Evolutionary conservation across 2,329 filamentous ascomycete genomes (phyloP).

Genomic region (Leptographium wingfieldii): DNA sequence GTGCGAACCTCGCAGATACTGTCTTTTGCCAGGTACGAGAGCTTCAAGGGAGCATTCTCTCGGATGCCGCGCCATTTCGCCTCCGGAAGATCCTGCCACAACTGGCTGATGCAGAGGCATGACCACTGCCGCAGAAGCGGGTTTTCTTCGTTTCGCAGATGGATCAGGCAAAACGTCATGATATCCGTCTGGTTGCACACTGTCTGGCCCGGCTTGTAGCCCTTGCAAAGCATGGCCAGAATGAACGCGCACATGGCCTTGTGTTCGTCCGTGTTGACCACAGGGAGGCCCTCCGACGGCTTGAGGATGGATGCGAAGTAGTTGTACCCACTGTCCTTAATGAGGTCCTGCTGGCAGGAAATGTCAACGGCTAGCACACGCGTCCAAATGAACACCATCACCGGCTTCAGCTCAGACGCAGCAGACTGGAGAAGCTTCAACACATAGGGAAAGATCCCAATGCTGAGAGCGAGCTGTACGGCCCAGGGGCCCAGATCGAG

Average conservation of each 20-base stretch:
- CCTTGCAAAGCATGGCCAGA: slow-evolving; percentile 91
- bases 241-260: slow-evolving; percentile 99
- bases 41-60: slow-evolving; percentile 68
- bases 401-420: slow-evolving; percentile 84
- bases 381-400: slow-evolving; percentile 99
- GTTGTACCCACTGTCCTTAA: slow-evolving; percentile 94
- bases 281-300: slow-evolving; percentile 68
- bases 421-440: slow-evolving; percentile 92
- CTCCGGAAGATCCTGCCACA: slow-evolving; percentile 83
- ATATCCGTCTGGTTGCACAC: slow-evolving; percentile 86
- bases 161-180: slow-evolving; percentile 73
- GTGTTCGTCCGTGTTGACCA: slow-evolving; percentile 83
- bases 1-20: slow-evolving; percentile 85
- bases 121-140: slow-evolving; percentile 88
- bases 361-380: slow-evolving; percentile 90
- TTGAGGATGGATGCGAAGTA: slow-evolving; percentile 94
- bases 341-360: slow-evolving; percentile 80
- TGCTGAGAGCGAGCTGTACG: slow-evolving; percentile 92
- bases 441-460: slow-evolving; percentile 98
- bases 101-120: slow-evolving; percentile 85
- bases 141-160: slow-evolving; percentile 77
- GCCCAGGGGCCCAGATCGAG: slow-evolving; percentile 95
- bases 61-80: slow-evolving; percentile 94
- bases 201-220: slow-evolving; percentile 80
- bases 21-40: slow-evolving; percentile 72